Evolutionary conservation across 2,329 filamentous ascomycete species (phyloP).

Genomic region (Pseudodiploospora longispora): DNA sequence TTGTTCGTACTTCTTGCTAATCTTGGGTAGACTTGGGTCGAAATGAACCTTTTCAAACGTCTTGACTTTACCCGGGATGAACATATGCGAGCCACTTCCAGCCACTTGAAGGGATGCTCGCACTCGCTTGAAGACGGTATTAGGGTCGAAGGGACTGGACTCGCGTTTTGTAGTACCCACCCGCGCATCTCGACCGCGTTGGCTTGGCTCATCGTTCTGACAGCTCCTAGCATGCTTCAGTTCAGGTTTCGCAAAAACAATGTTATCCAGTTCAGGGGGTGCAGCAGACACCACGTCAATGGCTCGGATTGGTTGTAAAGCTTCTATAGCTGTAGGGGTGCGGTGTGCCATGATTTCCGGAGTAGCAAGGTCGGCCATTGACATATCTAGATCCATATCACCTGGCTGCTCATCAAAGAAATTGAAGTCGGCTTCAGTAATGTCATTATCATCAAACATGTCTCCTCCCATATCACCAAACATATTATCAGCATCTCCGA

Average conservation of each 20-base stretch:
- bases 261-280: conserved; percentile 17
- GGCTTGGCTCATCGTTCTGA: conserved; percentile 32
- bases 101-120: conserved; percentile 34
- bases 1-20: conserved; percentile 51
- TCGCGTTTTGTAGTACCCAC: conserved; percentile 37
- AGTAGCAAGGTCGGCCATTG: conserved; percentile 17
- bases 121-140: conserved; percentile 52
- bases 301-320: neutral
- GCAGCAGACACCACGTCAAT: neutral
- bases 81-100: conserved; percentile 12
- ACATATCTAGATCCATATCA: conserved; percentile 29
- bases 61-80: conserved; percentile 28
- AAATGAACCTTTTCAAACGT: conserved; percentile 49
- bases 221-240: conserved; percentile 50
- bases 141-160: conserved; percentile 48
- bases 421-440: conserved; percentile 78
- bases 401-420: conserved; percentile 65
- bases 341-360: conserved; percentile 9
- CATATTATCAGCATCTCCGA: conserved; percentile 47
- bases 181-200: conserved; percentile 23
- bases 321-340: conserved; percentile 11
- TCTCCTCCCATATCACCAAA: conserved; percentile 64
- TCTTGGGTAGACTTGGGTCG: conserved; percentile 42
- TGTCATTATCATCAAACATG: conserved; percentile 61
- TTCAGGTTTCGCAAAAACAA: conserved; percentile 51